These are phyloP conservation scores for Trypanosomatidae sp. DNA, from an alignment of 208 protist genomes.

Conservation along the genomic window DNA sequence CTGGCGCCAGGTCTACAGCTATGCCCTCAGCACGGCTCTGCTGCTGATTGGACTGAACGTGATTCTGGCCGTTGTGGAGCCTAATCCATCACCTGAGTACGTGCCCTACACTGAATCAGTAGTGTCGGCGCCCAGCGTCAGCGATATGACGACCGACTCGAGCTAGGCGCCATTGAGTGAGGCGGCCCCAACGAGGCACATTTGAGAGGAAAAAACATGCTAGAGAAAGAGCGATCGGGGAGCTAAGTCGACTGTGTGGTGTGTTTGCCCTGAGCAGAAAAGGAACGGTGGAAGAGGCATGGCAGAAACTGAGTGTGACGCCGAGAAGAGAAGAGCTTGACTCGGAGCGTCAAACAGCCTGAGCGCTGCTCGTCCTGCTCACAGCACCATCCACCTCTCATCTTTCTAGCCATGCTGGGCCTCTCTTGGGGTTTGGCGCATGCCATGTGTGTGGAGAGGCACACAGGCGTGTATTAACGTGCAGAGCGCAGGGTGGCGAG, in stretches of 20 bases:
- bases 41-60: conserved; percentile 56
- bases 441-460: neutral
- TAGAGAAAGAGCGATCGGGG: neutral
- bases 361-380: neutral
- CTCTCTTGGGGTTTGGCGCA: neutral
- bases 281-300: neutral
- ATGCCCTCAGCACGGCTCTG: conserved; percentile 33
- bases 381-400: neutral
- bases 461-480: neutral
- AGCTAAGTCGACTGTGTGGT: neutral
- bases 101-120: conserved; percentile 45
- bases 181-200: neutral
- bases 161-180: neutral
- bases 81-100: conserved; percentile 67
- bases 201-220: neutral
- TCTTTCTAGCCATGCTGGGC: neutral
- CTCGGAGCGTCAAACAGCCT: neutral
- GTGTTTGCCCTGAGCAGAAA: neutral
- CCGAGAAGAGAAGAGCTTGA: neutral
- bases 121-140: neutral
- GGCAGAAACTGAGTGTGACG: neutral
- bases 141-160: neutral
- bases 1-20: conserved; percentile 48
- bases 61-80: conserved; percentile 58
- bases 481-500: neutral